phyloP scores from a whole-genome alignment of 1,139 yeast species.

The Saccharomyces uvarum region DNA sequence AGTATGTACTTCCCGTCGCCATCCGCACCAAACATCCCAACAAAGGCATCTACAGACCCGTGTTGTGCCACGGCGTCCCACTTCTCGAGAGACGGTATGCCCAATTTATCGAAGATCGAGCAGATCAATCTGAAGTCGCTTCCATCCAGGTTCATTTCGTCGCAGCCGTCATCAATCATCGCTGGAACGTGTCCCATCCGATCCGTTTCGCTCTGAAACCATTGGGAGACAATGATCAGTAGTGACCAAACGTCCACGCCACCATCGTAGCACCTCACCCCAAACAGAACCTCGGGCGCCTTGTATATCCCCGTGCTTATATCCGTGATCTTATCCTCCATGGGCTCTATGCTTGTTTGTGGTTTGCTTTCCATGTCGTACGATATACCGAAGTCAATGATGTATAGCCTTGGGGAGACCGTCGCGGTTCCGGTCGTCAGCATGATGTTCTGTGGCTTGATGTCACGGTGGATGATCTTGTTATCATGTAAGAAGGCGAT shows the following conservation, averaged over 20 bases:
- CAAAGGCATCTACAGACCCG: slow-evolving; percentile 37
- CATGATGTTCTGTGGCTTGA: slow-evolving; percentile 74
- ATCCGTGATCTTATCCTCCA: slow-evolving; percentile 50
- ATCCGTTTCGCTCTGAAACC: slow-evolving; percentile 44
- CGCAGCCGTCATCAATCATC: slow-evolving; percentile 29
- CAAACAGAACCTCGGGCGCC: slow-evolving; percentile 78
- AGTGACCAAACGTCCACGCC: slow-evolving; percentile 78
- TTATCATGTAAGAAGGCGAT: slow-evolving; percentile 44
- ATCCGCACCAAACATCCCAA: slow-evolving; percentile 30
- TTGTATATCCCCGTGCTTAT: slow-evolving; percentile 72
- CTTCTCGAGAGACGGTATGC: slow-evolving; percentile 50
- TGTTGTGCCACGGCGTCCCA: slow-evolving; percentile 43
- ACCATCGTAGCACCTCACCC: slow-evolving; percentile 50
- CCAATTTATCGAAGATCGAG: slow-evolving; percentile 56
- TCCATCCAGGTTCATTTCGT: slow-evolving; percentile 31
- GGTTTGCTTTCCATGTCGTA: slow-evolving; percentile 38
- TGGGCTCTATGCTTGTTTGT: slow-evolving; percentile 35
- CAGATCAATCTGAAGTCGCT: slow-evolving; percentile 63
- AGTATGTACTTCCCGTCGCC: slow-evolving; percentile 17
- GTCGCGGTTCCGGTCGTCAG: slow-evolving; percentile 29
- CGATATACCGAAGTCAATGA: slow-evolving; percentile 79
- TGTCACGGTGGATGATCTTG: slow-evolving; percentile 79
- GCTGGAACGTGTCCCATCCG: slow-evolving; percentile 32
- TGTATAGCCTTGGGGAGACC: slow-evolving; percentile 33
- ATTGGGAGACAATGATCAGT: slow-evolving; percentile 58